Percentiles rank a stretch among this genome's conserved stretches.
These are phyloP conservation scores for Terfezia claveryi DNA, from an alignment of 495 filamentous ascomycete species.

Conservation along the genomic window DNA sequence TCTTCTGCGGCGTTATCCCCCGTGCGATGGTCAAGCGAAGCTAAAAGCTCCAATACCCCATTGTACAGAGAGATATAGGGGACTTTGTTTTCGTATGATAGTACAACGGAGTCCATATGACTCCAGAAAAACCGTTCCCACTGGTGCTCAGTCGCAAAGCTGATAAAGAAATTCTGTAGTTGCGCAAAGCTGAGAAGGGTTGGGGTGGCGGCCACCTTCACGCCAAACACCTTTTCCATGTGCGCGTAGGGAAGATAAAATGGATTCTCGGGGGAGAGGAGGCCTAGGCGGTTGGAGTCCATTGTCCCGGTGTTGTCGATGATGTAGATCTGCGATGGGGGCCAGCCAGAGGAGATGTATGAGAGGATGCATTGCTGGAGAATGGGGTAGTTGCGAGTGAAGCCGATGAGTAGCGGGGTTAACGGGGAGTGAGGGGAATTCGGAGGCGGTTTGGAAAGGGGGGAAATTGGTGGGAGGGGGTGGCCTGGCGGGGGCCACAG, in stretches of 20 bases:
- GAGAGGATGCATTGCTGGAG: slow-evolving; percentile 35
- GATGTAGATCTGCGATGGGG: slow-evolving; percentile 35
- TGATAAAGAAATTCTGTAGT: slow-evolving; percentile 39
- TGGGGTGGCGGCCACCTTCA: slow-evolving; percentile 35
- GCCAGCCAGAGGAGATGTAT: slow-evolving; percentile 42
- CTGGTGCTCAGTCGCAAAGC: slow-evolving; percentile 23
- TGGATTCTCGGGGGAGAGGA: slow-evolving; percentile 35
- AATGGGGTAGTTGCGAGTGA: slow-evolving; percentile 37
- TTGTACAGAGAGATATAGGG: slow-evolving; percentile 32
- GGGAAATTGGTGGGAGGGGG: too few relatives aligned
- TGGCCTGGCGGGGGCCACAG: too few relatives aligned
- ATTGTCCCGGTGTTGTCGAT: slow-evolving; percentile 43
- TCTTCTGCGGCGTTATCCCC: not conserved
- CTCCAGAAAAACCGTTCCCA: slow-evolving; percentile 39
- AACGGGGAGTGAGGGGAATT: not conserved
- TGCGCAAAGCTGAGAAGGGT: slow-evolving; percentile 39
- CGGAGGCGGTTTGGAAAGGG: not conserved
- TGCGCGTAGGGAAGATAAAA: slow-evolving; percentile 37
- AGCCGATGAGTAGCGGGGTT: slow-evolving; percentile 35
- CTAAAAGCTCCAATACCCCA: slow-evolving; percentile 25
- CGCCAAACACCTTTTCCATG: slow-evolving; percentile 27
- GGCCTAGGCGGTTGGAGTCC: slow-evolving; percentile 29
- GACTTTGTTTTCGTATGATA: slow-evolving; percentile 29
- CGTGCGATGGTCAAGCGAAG: slow-evolving; percentile 6
- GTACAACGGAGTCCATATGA: slow-evolving; percentile 35